Evolutionary conservation across 768 basidiomycete species (phyloP), one percentile per base, ranked within the genome.

Genomic region (Udeniomyces megalosporus): DNA sequence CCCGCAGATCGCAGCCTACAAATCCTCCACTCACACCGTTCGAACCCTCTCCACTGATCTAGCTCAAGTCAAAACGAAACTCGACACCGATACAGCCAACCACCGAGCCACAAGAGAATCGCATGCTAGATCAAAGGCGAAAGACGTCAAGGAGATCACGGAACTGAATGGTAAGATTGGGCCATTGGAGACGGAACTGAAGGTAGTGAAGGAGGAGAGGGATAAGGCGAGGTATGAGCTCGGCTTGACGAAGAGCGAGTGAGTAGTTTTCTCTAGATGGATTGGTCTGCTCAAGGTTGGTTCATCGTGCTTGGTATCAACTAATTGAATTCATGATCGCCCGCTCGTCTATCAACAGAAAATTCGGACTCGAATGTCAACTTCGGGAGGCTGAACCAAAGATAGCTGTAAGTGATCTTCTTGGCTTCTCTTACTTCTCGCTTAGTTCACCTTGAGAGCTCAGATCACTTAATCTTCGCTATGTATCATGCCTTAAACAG

Each of bases 61-160:
- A 45, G 55, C 55, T 57, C 44, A 57, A 57, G 44, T 38, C 38
- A 57, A 57, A 28, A 38, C 55, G 42, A 57, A 57, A 29, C 55
- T 35, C 22, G 55, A 57, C 44, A 38, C 55, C 6, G 55, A 57
- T 26, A 35, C 38, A 4, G 38, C 55, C 3, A 57, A 57, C 35
- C 38, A 57, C 55, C 35, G 35, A 28, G 24, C 35, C 24, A 57
- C 55, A 26, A 44, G 42, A 38, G 55, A 57, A 44, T 24, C n/a
- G 26, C 55, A 42, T 28, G 55, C 35, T 28, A 44, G 42, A 28
- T 42, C 38, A 28, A 57, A 35, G 24, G 55, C 55, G 55, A 57
- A 57, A 7, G 55, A 57, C n/a, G 35, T 57, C 20, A 24, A 57
- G 44, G 4, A 42, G 38, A 28, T 57, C 15, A 45, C 35, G 55